Evolutionary conservation across 345 rosid species (phyloP).

Genomic region (Moringa oleifera): DNA sequence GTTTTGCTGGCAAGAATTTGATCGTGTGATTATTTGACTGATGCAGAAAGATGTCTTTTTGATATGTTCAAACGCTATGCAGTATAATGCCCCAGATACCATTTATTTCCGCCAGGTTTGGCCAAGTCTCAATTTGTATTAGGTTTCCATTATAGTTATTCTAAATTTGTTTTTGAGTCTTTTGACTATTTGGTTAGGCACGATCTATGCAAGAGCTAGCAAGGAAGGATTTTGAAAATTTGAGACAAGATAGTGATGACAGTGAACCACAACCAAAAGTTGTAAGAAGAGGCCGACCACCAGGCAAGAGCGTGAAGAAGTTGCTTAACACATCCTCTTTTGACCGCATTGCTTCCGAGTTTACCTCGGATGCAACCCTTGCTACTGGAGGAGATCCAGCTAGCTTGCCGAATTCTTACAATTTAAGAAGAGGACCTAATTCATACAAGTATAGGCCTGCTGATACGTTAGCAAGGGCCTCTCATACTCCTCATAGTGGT

Average conservation of each 20-base stretch:
- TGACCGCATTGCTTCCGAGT: slow-evolving; percentile 54
- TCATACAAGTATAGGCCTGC: slow-evolving; percentile 42
- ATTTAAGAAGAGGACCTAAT: slow-evolving; percentile 55
- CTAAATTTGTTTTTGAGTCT: slow-evolving; percentile 11
- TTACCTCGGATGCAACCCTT: slow-evolving; percentile 58
- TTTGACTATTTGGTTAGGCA: slow-evolving; percentile 46
- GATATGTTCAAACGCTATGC: slow-evolving; percentile 93
- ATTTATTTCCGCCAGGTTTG: slow-evolving; percentile 87
- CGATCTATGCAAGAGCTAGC: slow-evolving; percentile 87
- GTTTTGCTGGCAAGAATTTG: slow-evolving; percentile 7
- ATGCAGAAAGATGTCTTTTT: slow-evolving; percentile 79
- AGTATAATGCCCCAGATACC: slow-evolving; percentile 90
- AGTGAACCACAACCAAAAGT: slow-evolving; percentile 61
- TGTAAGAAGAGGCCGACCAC: slow-evolving; percentile 71
- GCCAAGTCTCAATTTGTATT: slow-evolving; percentile 8
- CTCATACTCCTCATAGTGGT: slow-evolving; percentile 36
- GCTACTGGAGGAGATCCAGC: slow-evolving; percentile 59
- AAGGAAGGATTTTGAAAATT: slow-evolving; percentile 81
- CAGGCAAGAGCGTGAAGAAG: slow-evolving; percentile 54
- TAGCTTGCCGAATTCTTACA: slow-evolving; percentile 41
- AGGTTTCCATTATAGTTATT: not conserved
- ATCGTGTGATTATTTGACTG: slow-evolving; percentile 8
- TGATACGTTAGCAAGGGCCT: slow-evolving; percentile 49
- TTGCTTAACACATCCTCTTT: slow-evolving; percentile 45
- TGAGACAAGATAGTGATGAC: slow-evolving; percentile 92